Evolutionary conservation across 2,329 filamentous ascomycete genomes (phyloP).

Genomic region (Dactylellina haptotyla): DNA sequence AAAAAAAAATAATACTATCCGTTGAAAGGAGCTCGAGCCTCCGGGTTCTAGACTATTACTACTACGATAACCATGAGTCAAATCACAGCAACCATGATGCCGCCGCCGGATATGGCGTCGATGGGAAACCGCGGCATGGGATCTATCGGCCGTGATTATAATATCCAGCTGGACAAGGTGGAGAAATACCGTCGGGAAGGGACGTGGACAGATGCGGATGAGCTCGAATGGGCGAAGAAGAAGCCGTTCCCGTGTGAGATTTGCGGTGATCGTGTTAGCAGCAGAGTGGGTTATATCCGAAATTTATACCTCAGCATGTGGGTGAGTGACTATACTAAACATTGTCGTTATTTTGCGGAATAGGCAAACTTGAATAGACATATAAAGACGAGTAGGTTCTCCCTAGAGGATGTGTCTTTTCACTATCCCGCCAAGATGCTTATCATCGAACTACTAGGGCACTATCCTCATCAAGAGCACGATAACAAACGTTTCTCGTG

Average conservation of each 20-base stretch:
- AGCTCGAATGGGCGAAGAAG: constrained; percentile 57
- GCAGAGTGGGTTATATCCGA: constrained; percentile 50
- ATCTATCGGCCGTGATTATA: constrained; percentile 53
- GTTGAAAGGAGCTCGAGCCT: constrained; percentile 4
- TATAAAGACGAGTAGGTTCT: constrained; percentile 48
- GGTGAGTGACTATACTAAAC: constrained; percentile 2
- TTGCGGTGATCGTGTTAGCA: constrained; percentile 57
- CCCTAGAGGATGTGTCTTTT: neutral
- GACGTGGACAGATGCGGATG: constrained; percentile 57
- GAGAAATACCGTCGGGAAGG: constrained; percentile 57
- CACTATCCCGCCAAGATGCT: neutral
- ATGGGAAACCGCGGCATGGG: constrained; percentile 52
- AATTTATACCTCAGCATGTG: neutral
- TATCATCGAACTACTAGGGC: constrained; percentile 28
- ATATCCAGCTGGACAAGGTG: constrained; percentile 58
- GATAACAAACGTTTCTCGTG: constrained; percentile 54
- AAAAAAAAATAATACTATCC: too few relatives aligned
- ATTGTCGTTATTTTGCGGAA: neutral
- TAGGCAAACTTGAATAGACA: constrained; percentile 52
- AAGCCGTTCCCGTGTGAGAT: constrained; percentile 58
- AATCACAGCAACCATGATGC: constrained; percentile 53
- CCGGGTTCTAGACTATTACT: too few relatives aligned
- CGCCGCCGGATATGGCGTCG: constrained; percentile 49
- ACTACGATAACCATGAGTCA: constrained; percentile 53
- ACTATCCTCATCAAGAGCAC: constrained; percentile 52